A percentile compares a stretch with the other conserved stretches of the same genome.
Conservation (phyloP, 2,329 filamentous ascomycete species). For the Curvularia spicifera region DNA sequence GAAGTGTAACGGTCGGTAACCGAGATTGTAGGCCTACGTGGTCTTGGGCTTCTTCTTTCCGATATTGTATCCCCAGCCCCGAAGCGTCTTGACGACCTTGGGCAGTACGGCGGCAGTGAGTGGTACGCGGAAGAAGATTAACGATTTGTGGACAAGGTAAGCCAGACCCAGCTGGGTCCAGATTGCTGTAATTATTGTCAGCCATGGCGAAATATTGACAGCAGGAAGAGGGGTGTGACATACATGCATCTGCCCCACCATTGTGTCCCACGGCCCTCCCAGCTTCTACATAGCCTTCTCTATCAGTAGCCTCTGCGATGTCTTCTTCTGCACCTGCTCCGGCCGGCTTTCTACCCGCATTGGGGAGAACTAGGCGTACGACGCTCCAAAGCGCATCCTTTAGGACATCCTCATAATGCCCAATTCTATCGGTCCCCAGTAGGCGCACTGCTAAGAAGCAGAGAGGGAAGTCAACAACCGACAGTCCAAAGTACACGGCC, state of each 20-base stretch:
- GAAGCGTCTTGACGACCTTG: constrained; percentile 87
- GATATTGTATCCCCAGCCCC: constrained; percentile 93
- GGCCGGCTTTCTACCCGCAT: constrained; percentile 58
- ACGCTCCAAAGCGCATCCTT: constrained; percentile 64
- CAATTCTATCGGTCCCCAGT: constrained; percentile 85
- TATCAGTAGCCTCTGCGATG: constrained; percentile 34
- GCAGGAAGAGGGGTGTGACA: constrained; percentile 45
- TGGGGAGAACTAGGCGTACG: constrained; percentile 67
- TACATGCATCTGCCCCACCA: constrained; percentile 73
- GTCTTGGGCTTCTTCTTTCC: constrained; percentile 69
- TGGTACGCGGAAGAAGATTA: constrained; percentile 95
- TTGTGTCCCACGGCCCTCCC: constrained; percentile 68
- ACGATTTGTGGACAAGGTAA: constrained; percentile 96
- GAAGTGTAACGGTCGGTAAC: not conserved
- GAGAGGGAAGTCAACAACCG: constrained; percentile 89
- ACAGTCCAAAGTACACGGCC: constrained; percentile 86
- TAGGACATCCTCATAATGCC: constrained; percentile 72
- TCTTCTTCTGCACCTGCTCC: constrained; percentile 54
- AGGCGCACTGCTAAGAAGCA: constrained; percentile 87
- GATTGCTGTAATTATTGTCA: constrained; percentile 57
- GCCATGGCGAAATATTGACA: constrained; percentile 2
- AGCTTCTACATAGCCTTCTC: constrained; percentile 51
- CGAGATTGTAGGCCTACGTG: not conserved
- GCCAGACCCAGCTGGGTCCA: constrained; percentile 91
- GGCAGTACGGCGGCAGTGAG: constrained; percentile 88